phyloP scores from a whole-genome alignment of 2,329 filamentous ascomycete species.

The Tolypocladium ovalisporum region DNA sequence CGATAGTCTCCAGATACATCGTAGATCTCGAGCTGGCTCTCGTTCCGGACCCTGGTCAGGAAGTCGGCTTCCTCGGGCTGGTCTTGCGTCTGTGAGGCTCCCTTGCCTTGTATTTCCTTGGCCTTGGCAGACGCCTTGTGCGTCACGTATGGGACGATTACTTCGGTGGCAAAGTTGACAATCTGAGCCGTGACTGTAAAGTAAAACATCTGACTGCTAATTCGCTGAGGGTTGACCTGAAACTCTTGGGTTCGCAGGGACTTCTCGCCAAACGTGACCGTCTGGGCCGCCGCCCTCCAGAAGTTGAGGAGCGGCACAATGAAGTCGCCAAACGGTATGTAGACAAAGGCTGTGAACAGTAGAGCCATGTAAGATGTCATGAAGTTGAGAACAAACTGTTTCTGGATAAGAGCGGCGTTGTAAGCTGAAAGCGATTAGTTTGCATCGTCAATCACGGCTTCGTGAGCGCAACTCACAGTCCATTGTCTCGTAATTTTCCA shows the following conservation, averaged over 20 bases:
- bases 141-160: constrained; percentile 77
- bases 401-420: constrained; percentile 74
- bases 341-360: constrained; percentile 88
- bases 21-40: constrained; percentile 74
- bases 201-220: constrained; percentile 89
- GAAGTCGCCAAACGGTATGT: constrained; percentile 78
- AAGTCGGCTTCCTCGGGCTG: constrained; percentile 69
- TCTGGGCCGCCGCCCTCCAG: constrained; percentile 63
- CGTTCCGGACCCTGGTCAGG: constrained; percentile 67
- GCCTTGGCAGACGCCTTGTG: constrained; percentile 68
- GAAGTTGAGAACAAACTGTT: constrained; percentile 93
- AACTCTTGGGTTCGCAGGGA: constrained; percentile 57
- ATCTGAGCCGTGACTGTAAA: constrained; percentile 91
- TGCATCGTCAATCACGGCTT: background rate
- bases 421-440: constrained; percentile 41
- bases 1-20: constrained; percentile 85
- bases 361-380: constrained; percentile 90
- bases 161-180: constrained; percentile 76
- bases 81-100: constrained; percentile 46
- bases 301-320: constrained; percentile 80
- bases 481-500: constrained; percentile 87
- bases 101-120: constrained; percentile 58
- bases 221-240: constrained; percentile 68
- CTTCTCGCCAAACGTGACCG: constrained; percentile 66
- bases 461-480: constrained; percentile 37